phyloP scores from a whole-genome alignment of 2,329 filamentous ascomycete species.

The Didymellaceae sp. region DNA sequence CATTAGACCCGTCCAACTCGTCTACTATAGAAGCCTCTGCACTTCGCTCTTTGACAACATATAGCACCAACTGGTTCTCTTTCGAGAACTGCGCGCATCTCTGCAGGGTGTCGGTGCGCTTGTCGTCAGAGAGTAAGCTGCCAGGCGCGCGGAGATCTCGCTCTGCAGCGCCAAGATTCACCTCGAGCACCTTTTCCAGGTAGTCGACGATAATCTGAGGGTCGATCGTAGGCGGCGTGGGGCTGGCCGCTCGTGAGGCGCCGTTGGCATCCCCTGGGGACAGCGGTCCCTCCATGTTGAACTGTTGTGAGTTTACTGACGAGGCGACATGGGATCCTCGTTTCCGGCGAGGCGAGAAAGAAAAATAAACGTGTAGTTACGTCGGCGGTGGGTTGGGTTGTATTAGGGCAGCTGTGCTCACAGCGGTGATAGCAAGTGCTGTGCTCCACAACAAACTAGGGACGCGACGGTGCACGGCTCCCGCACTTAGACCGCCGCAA shows the following conservation, averaged over 20 bases:
- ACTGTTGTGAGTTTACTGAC: conserved; percentile 33
- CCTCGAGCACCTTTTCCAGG: conserved; percentile 55
- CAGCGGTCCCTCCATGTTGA: conserved; percentile 52
- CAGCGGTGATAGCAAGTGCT: conserved; percentile 33
- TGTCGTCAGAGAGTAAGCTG: conserved; percentile 78
- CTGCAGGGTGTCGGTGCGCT: conserved; percentile 79
- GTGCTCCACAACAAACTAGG: conserved; percentile 25
- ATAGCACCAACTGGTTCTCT: conserved; percentile 85
- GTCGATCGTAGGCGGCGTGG: conserved; percentile 52
- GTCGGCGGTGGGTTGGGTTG: not conserved
- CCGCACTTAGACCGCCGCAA: conserved; percentile 28
- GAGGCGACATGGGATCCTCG: conserved; percentile 43
- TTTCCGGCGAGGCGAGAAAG: conserved; percentile 20
- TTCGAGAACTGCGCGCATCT: conserved; percentile 88
- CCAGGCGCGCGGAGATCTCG: conserved; percentile 80
- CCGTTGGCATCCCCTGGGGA: conserved; percentile 50
- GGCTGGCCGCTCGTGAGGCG: conserved; percentile 45
- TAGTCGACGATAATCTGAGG: conserved; percentile 57
- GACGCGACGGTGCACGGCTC: conserved; percentile 23
- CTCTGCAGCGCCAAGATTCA: conserved; percentile 61
- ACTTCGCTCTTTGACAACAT: conserved; percentile 83
- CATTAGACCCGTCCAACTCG: conserved; percentile 40
- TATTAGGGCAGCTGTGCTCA: conserved; percentile 10
- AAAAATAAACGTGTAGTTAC: not conserved
- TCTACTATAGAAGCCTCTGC: conserved; percentile 52